Evolutionary conservation across 2,329 filamentous ascomycete genomes (phyloP), one percentile per base, ranked within the genome.

Genomic region (Venturiaceae sp.): DNA sequence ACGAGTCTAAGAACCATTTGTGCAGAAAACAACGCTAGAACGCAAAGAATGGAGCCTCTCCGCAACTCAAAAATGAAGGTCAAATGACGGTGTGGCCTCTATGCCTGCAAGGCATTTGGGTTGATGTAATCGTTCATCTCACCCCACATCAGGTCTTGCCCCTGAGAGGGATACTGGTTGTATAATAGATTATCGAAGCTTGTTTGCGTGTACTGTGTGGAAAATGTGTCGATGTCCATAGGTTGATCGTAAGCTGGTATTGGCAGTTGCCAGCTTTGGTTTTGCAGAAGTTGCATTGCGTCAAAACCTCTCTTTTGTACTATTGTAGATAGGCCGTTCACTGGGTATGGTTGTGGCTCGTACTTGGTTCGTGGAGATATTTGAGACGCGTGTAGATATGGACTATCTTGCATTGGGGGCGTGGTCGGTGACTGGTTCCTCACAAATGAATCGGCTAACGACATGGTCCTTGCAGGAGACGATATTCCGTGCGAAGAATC

Each of bases 401-500:
- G 44, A 16, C 44, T 50, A 26, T 50, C 19, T 5, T 50, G 44
- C 26, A 30, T 50, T 28, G 44, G 44, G 30, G 44, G 70, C 44
- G 71, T 73, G 44, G 70, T 69, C 8, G 71, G 71, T 41, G 69
- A 66, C 33, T 66, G 66, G 58, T 68, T 64, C 19, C 67, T 68
- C 32, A 65, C 57, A 62, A 71, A 72, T 33, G 41, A 6, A 57
- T 66, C 65, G 60, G 60, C 63, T 63, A 68, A 67, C 5, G 67
- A 63, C 32, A 71, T 64, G 5, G 66, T 65, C 61, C 65, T 65
- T 7, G 69, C 67, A 58, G 72, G 66, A 8, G 55, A 57, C 7
- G 55, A 44, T 19, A 74, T 75, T 36, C 70, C 68, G 53, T 71
- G 67, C 1, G 72, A 70, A 26, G 71, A 72, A 8, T 69, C 68